phyloP scores from a whole-genome alignment of 2,329 filamentous ascomycete species.

The Cladosporium sp. region DNA sequence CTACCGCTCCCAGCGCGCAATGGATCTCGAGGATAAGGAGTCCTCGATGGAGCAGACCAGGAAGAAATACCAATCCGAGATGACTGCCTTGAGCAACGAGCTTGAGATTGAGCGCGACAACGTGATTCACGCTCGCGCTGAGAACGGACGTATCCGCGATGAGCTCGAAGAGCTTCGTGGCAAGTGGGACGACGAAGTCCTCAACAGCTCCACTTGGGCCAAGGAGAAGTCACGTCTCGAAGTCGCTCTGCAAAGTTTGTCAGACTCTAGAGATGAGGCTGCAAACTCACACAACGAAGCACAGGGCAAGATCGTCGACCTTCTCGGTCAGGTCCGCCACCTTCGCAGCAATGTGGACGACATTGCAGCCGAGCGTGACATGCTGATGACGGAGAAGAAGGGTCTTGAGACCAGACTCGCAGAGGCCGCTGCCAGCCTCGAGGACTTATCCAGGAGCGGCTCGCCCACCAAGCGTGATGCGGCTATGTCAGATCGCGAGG shows the following conservation, averaged over 20 bases:
- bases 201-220: constrained; percentile 96
- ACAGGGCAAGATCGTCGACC: constrained; percentile 84
- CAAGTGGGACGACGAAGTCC: constrained; percentile 97
- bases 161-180: constrained; percentile 90
- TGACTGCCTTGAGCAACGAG: constrained; percentile 83
- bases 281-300: constrained; percentile 91
- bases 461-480: constrained; percentile 86
- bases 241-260: constrained; percentile 80
- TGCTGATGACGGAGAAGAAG: constrained; percentile 82
- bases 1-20: constrained; percentile 89
- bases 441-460: constrained; percentile 73
- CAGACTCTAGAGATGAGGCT: constrained; percentile 88
- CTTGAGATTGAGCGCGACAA: constrained; percentile 91
- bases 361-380: constrained; percentile 76
- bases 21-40: constrained; percentile 96
- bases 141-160: constrained; percentile 84
- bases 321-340: constrained; percentile 82
- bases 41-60: constrained; percentile 93
- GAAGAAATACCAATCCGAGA: constrained; percentile 94
- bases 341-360: constrained; percentile 84
- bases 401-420: constrained; percentile 77
- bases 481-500: constrained; percentile 80
- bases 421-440: constrained; percentile 82
- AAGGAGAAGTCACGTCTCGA: constrained; percentile 95
- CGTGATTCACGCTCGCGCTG: constrained; percentile 74